Base-by-base conservation (phyloP, 306 rosid species). In the Rubus idaeus region DNA sequence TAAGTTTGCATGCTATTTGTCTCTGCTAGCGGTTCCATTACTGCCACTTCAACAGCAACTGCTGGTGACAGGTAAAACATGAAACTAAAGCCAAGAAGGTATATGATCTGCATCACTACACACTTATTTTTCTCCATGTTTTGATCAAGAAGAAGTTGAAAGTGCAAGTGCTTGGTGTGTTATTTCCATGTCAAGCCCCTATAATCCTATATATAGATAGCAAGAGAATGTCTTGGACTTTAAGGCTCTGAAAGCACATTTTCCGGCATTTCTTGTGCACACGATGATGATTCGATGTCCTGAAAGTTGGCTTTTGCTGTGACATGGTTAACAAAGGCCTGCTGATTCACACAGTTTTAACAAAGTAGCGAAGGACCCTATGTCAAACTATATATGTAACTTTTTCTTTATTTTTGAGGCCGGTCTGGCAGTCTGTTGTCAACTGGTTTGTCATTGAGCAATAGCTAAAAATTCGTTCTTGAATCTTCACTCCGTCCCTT, bases 31-130 rank as follows among this genome's bases (percentile, higher is more conserved):
- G 8, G 60, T 8, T 45, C 5, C 53, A 10, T 2, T 39, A 41
- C 13, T 20, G 26, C 26, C 61, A n/a, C 6, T 20, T 35, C 18
- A 5, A 51, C 73, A 4, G 84, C 68, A 47, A 16, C 35, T 66
- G 47, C 26, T 75, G 73, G 68, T 18, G 61, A 57, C 46, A 71
- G 17, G 49, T 67, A 41, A 9, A 80, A 77, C 70, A 86, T 55
- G 76, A 55, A 77, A 75, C 82, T 13, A 5, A 88, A 75, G 37
- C 57, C 40, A n/a, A 83, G 42, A 42, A 87, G 83, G 62, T 79
- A 64, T 5, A 56, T 65, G 65, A 82, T 55, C 53, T 68, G 61
- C 81, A 57, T 6, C 40, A 67, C 5, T 30, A 46, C 53, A 75
- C 67, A 16, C 53, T 26, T 77, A 51, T 45, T 71, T 46, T 47